Conservation (phyloP, 139 green algal species). For the Coelastrella sp. region DNA sequence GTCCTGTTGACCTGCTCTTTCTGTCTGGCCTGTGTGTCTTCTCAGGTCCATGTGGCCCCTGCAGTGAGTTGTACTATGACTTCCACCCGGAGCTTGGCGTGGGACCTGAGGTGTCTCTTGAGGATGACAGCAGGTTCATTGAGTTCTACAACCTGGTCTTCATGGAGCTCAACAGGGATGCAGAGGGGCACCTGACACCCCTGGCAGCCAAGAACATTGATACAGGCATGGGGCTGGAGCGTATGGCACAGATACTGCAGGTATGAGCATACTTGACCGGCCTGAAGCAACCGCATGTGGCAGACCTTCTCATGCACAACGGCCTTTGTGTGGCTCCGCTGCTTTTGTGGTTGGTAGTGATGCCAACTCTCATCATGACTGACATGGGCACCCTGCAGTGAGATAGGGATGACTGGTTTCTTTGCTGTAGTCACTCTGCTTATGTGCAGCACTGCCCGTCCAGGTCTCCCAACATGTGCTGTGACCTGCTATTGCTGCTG, state of each 20-base stretch:
- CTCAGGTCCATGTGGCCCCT: constrained; percentile 93
- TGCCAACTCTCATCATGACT: neutral
- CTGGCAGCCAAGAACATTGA: constrained; percentile 95
- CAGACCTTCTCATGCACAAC: too few relatives aligned
- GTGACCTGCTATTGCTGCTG: too few relatives aligned
- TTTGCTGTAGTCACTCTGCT: neutral
- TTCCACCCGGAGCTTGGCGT: constrained; percentile 86
- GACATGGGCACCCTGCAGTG: too few relatives aligned
- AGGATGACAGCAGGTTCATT: constrained; percentile 84
- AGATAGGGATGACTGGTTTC: too few relatives aligned
- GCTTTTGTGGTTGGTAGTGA: too few relatives aligned
- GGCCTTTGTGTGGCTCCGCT: too few relatives aligned
- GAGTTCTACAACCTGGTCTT: constrained; percentile 86
- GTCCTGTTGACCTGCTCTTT: neutral
- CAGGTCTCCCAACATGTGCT: too few relatives aligned
- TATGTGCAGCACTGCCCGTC: neutral
- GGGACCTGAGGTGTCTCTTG: constrained; percentile 62
- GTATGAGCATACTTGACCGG: constrained; percentile 6
- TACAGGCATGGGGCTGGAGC: constrained; percentile 95
- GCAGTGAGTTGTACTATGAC: constrained; percentile 97
- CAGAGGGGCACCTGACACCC: constrained; percentile 74
- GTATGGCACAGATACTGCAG: constrained; percentile 96
- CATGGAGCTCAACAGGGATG: constrained; percentile 78
- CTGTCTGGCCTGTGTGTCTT: neutral
- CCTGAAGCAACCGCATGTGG: neutral